Evolutionary conservation across 2,329 filamentous ascomycete genomes (phyloP), one percentile per base, ranked within the genome.

Genomic region (Alternaria brassicae): DNA sequence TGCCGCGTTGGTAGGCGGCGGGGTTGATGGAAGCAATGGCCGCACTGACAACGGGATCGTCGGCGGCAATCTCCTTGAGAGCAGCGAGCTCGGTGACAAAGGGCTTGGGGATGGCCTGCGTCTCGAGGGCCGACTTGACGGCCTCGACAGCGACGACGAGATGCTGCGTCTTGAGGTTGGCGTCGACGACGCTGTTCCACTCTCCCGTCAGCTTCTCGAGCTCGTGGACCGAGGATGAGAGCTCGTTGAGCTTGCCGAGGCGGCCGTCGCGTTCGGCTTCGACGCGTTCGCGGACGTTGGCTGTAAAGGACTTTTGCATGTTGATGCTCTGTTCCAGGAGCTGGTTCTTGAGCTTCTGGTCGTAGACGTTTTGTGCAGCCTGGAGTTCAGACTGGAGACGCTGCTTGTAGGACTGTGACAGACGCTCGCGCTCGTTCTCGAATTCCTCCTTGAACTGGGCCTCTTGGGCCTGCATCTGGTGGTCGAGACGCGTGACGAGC

Each of bases 1-100:
- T 89, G 59, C 95, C 95, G 56, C 90, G 90, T 81, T 98, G 95
- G 82, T 99, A 99, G 19, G 95, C 92, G 10, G 86, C 83, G 3
- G 95, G 95, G 82, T 96, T 96, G 79, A 99, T 96, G 28, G 93
- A 96, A n/a, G 91, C 91, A 71, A 99, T 96, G 60, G 95, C 95
- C 4, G 94, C 94, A 69, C 92, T 89, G 60, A 99, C 92, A 6
- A 98, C 90, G 1, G 91, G 83, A 76, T 97, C 91, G 51, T 92
- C 90, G 28, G 86, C 85, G 4, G 92, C 92, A 68, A 97, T 91
- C 79, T 97, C 93, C 81, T 97, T 97, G 55, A 99, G 86, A 3
- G 95, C 95, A 19, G 96, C 92, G 13, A 99, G 88, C 82, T 99
- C 95, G 63, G 89, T 89, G 72, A 97, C 87, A 77, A 99, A 99